Evolutionary conservation across 345 rosid species (phyloP).

Genomic region (Bretschneidera sinensis): DNA sequence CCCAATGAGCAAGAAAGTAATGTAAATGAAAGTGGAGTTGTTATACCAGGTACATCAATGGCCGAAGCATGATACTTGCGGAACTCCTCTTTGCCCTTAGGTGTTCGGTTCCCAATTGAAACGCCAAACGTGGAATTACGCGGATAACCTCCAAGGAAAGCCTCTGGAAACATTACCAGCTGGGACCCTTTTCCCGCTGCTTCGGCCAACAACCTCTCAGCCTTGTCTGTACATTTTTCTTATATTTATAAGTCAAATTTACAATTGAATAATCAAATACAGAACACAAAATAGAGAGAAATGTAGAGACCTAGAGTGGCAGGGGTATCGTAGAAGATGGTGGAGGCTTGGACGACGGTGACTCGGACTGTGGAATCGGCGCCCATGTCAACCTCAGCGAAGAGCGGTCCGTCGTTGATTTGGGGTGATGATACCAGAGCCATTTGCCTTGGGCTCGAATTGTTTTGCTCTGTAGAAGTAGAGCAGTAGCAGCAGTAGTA

Average conservation of each 20-base stretch:
- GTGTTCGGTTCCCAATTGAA: slow-evolving; percentile 60
- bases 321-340: slow-evolving; percentile 81
- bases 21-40: neutral
- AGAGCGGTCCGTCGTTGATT: slow-evolving; percentile 33
- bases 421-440: slow-evolving; percentile 41
- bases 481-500: no score
- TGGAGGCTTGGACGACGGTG: slow-evolving; percentile 92
- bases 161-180: slow-evolving; percentile 93
- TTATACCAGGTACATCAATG: slow-evolving; percentile 77
- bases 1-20: neutral
- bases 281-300: neutral
- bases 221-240: slow-evolving; percentile 73
- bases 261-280: no score
- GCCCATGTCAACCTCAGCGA: slow-evolving; percentile 83
- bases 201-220: slow-evolving; percentile 81
- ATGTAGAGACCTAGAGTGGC: slow-evolving; percentile 64
- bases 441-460: slow-evolving; percentile 21
- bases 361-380: slow-evolving; percentile 64
- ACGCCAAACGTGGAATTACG: slow-evolving; percentile 67
- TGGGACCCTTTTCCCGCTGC: slow-evolving; percentile 79
- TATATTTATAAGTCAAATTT: no score
- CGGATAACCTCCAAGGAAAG: slow-evolving; percentile 90
- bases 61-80: slow-evolving; percentile 85
- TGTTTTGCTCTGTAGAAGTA: neutral
- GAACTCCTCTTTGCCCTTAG: slow-evolving; percentile 82